Base-by-base conservation (phyloP, 169 alveolate species). In the Cytauxzoon felis region DNA sequence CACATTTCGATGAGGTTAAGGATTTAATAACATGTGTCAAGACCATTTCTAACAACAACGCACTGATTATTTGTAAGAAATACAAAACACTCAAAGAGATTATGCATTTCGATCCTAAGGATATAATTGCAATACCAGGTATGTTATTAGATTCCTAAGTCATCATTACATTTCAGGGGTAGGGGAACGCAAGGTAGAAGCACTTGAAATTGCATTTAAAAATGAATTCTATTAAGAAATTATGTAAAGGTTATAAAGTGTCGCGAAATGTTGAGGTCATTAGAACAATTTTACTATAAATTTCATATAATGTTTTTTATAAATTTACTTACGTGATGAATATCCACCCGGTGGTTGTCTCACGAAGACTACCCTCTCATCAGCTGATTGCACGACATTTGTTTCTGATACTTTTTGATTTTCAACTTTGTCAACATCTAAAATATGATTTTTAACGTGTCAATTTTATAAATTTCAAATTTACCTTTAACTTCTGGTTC, bases 291-390 rank as follows among this genome's bases (percentile, higher is more conserved):
- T 19, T 38, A 79, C 81, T 79, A 38, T 38, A 61, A 32, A 4
- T 1, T 0, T 21, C 34, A 24, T 18, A 32, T 38, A 51, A 5
- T 7, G 11, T n/a, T 8, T 3, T n/a, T 21, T 23, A 13, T 18
- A 27, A 23, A 23, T 27, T 7, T 51, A 45, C 75, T 32, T 78
- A 84, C 91, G 65, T 53, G 81, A 56, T 38, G 91, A 84, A n/a
- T 60, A 83, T 27, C 91, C 91, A 18, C 91, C 91, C 1, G 91
- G 91, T 9, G 87, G 88, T 29, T 50, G 49, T 43, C 59, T 71
- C 13, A 71, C 82, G 5, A 38, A 11, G 19, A 18, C 52, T 61
- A 50, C 32, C 36, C 49, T 47, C 13, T 24, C n/a, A 13, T 38
- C 45, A 38, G n/a, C 45, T 38, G 45, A 38, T 13, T 13, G 45